Evolutionary conservation across 805 yeast species (phyloP).

Genomic region (Saccharomycopsis fodiens): DNA sequence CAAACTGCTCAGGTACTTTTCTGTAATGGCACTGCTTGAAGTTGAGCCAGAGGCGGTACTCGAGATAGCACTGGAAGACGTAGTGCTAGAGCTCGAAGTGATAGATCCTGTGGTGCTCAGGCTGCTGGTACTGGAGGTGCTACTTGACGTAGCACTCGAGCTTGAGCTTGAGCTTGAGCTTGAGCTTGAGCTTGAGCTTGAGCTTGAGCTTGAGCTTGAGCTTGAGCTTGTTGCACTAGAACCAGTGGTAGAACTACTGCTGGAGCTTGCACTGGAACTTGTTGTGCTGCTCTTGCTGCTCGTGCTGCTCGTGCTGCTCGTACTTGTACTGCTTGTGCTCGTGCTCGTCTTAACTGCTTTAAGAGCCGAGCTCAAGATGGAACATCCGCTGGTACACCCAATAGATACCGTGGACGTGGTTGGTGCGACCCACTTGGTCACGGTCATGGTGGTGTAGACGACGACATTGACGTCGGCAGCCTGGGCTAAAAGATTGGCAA

Average conservation of each 20-base stretch:
- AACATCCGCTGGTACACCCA: slow-evolving; percentile 3
- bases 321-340: slow-evolving; percentile 1
- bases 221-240: slow-evolving; percentile 1
- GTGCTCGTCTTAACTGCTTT: background rate
- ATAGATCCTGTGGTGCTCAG: slow-evolving; percentile 1
- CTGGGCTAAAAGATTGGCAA: background rate
- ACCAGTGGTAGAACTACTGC: slow-evolving; percentile 4
- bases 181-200: background rate
- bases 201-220: slow-evolving; percentile 1
- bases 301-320: slow-evolving; percentile 1
- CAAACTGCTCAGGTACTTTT: no score
- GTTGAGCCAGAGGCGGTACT: background rate
- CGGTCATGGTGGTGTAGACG: slow-evolving; percentile 1
- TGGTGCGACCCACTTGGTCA: slow-evolving; percentile 7
- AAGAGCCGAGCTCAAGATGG: background rate
- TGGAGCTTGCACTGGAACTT: background rate
- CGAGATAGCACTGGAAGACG: background rate
- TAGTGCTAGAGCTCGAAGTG: background rate
- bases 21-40: no score
- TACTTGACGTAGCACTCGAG: background rate
- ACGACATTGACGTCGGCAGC: background rate
- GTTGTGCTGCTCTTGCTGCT: background rate
- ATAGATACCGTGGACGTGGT: slow-evolving; percentile 2
- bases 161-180: background rate
- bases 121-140: slow-evolving; percentile 5